Evolutionary conservation across 768 basidiomycete species (phyloP), one percentile per base, ranked within the genome.

Genomic region (Paxillus involutus): DNA sequence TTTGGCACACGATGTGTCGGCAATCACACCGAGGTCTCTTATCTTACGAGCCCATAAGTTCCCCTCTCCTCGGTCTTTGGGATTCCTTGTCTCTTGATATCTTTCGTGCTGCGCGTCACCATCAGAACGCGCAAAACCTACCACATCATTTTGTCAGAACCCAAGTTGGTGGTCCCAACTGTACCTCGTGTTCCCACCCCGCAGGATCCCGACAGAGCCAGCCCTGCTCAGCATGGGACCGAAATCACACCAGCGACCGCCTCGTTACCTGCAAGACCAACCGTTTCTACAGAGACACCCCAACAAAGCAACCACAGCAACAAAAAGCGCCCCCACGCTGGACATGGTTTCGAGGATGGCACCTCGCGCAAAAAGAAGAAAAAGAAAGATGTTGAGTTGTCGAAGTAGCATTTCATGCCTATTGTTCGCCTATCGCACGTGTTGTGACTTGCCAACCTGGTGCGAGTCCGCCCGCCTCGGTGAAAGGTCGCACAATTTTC

Each of bases 61-160:
- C n/a, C 3, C 45, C 8, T 46, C 5, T 6, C 3, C 0, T 36
- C 29, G 39, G 13, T 44, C 40, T 1, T 7, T 0, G 5, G 2
- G 14, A 9, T 35, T 10, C 3, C 42, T 19, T 16, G 8, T 2
- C n/a, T 26, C 37, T 13, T 39, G 37, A 39, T 14, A 14, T n/a
- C 16, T 39, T n/a, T 39, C 37, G 12, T 19, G 3, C 35, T 7
- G 19, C 29, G 10, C 44, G 5, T 30, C 8, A 26, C n/a, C 43
- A 39, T 19, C 60, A 92, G 91, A 89, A 89, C 90, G 0, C 87
- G 91, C 32, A 83, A 81, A 63, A 91, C 89, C 5, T 91, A 89
- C 61, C 82, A 89, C 6, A 86, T 90, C 0, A 80, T 92, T 1
- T 72, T 93, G 19, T 91, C 90, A 3, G 88, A 90, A 63, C 89